These are phyloP conservation scores for Diplodia mutila DNA, from an alignment of 2,329 filamentous ascomycete species.

Conservation along the genomic window DNA sequence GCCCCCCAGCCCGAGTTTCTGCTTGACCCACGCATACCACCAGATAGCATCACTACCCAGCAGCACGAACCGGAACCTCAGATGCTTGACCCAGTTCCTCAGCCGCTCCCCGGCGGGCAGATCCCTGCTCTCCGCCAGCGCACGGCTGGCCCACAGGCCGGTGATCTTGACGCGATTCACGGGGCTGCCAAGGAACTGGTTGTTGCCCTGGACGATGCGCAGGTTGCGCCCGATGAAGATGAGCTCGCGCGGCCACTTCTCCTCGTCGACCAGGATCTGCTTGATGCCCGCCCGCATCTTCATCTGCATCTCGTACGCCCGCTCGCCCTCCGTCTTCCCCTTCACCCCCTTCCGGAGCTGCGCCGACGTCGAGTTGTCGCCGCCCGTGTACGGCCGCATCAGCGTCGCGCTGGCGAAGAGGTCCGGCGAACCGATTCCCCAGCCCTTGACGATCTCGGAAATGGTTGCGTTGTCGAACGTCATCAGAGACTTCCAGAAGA, in stretches of 20 bases:
- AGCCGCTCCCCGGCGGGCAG: conserved; percentile 66
- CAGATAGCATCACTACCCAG: conserved; percentile 79
- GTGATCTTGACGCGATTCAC: conserved; percentile 94
- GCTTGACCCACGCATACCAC: conserved; percentile 76
- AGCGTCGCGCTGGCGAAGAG: conserved; percentile 90
- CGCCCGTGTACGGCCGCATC: conserved; percentile 87
- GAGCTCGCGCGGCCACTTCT: conserved; percentile 86
- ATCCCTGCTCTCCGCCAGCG: conserved; percentile 74
- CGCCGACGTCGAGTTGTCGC: conserved; percentile 68
- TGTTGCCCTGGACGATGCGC: conserved; percentile 91
- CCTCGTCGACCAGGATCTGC: conserved; percentile 80
- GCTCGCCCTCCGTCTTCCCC: conserved; percentile 59
- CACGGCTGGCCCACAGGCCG: conserved; percentile 83
- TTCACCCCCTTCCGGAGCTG: conserved; percentile 58
- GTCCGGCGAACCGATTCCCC: conserved; percentile 89
- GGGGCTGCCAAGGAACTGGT: conserved; percentile 85
- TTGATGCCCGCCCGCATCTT: conserved; percentile 73
- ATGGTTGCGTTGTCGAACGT: conserved; percentile 90
- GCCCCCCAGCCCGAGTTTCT: conserved; percentile 73
- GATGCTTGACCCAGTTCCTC: conserved; percentile 72
- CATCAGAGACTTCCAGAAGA: conserved; percentile 92
- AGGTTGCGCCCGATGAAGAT: conserved; percentile 92
- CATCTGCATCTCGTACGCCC: conserved; percentile 79
- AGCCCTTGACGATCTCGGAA: conserved; percentile 69
- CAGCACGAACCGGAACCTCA: conserved; percentile 81